Evolutionary conservation across 2,329 filamentous ascomycete genomes (phyloP).

Genomic region (Botryotinia narcissicola): DNA sequence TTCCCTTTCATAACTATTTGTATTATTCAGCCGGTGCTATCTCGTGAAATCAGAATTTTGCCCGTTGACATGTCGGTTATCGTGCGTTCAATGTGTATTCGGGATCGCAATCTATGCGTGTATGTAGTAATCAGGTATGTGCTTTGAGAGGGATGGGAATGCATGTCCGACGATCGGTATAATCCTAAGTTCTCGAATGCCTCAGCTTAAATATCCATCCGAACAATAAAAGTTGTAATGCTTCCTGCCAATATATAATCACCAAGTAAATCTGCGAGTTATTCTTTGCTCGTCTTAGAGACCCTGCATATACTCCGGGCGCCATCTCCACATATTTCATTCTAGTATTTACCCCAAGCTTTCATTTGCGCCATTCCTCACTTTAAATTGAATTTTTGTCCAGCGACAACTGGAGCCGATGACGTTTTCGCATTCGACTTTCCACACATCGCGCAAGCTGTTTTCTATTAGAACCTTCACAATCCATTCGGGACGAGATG

Average conservation of each 20-base stretch:
- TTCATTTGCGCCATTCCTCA: slow-evolving; percentile 35
- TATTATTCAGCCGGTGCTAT: not conserved
- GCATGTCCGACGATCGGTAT: not conserved
- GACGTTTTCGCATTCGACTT: slow-evolving; percentile 54
- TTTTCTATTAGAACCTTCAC: slow-evolving; percentile 14
- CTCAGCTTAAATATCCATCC: not conserved
- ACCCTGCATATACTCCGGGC: not conserved
- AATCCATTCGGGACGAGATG: not conserved
- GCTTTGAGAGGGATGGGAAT: not conserved
- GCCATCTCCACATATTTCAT: not conserved
- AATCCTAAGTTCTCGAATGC: slow-evolving; percentile 6
- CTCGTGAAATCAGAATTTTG: not conserved
- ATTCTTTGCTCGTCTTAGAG: not conserved
- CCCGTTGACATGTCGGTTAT: not conserved
- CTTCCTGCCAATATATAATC: not conserved
- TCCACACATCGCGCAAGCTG: slow-evolving; percentile 63
- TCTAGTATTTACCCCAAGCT: not conserved
- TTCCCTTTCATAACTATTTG: not conserved
- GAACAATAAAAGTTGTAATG: not conserved
- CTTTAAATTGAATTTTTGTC: slow-evolving; percentile 62
- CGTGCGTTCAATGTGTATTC: slow-evolving; percentile 39
- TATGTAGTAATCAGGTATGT: not conserved
- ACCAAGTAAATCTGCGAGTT: not conserved
- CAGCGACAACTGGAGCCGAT: slow-evolving; percentile 53
- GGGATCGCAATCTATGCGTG: slow-evolving; percentile 58